Evolutionary conservation across 805 yeast species (phyloP), one percentile per base, ranked within the genome.

Genomic region (Myxozyma mucilagina): DNA sequence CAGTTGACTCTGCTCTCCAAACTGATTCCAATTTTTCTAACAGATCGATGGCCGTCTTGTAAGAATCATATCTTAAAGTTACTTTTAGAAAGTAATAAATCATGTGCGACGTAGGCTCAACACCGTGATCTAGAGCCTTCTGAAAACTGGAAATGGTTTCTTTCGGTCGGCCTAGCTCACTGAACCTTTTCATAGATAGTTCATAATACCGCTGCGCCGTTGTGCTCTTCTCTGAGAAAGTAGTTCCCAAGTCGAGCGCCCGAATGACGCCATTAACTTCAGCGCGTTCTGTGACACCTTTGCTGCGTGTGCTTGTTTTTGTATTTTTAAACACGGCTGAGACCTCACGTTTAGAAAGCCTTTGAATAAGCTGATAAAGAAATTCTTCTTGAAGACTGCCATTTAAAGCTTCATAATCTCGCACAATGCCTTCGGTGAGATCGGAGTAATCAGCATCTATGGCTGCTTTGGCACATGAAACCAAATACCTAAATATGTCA

Each of bases 391-490:
- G 48, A 4, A 49, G 10, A 7, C 29, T 41, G 9, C 56, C 64
- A 14, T 59, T 61, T 1, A 62, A 34, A 9, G 13, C 36, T 36
- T 62, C 60, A 16, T 50, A 51, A 44, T 62, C 56, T 29, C 34
- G 24, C 29, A 62, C 7, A 18, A 62, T 60, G n/a, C 43, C 6
- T 20, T 41, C 35, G 13, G 59, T 57, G 16, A 60, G 35, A 3
- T 36, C 18, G 11, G 58, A 7, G 20, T 60, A 18, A 3, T 56
- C 61, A 4, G 56, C 45, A 16, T 52, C 56, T 10, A 62, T n/a
- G 4, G 64, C 64, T 7, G 61, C 50, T 36, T 56, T 59, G 11
- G 43, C 51, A 38, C 65, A 61, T 24, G 34, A 24, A 20, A 52
- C 35, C 5, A 61, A 20, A 2, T 38, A 10, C 34, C 45, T n/a